Evolutionary conservation across 768 basidiomycete species (phyloP).

Genomic region (Favolaschia claudopus): DNA sequence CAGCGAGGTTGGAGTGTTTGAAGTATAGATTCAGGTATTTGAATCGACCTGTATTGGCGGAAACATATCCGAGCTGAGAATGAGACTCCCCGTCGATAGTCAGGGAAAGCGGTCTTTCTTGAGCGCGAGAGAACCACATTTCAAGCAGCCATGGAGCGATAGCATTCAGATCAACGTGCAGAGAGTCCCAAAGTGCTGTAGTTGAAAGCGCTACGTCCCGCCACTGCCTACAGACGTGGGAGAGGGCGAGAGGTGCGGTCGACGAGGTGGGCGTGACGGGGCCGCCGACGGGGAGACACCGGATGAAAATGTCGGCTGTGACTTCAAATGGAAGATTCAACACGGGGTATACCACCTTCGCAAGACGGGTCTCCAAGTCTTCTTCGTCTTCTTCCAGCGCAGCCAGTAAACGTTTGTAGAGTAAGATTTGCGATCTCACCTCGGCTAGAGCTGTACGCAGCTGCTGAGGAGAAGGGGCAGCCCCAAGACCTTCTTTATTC

Average conservation of each 20-base stretch:
- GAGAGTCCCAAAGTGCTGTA: not conserved
- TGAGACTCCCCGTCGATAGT: too few species aligned
- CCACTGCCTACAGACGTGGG: constrained; percentile 1
- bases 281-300: not conserved
- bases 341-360: not conserved
- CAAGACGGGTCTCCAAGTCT: not conserved
- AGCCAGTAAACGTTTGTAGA: not conserved
- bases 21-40: too few species aligned
- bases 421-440: not conserved
- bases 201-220: not conserved
- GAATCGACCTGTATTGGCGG: too few species aligned
- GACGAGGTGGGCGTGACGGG: not conserved
- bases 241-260: not conserved
- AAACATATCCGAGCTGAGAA: too few species aligned
- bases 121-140: too few species aligned
- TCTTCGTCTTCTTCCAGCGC: not conserved
- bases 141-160: too few species aligned
- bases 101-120: too few species aligned
- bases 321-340: not conserved
- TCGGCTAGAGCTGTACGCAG: not conserved
- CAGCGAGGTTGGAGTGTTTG: too few species aligned
- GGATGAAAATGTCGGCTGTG: not conserved
- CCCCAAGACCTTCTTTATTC: too few species aligned
- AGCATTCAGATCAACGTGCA: too few species aligned
- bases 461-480: too few species aligned